These are phyloP conservation scores for Pseudopediastrum boryanum DNA, from an alignment of 139 green algal species.

Conservation along the genomic window DNA sequence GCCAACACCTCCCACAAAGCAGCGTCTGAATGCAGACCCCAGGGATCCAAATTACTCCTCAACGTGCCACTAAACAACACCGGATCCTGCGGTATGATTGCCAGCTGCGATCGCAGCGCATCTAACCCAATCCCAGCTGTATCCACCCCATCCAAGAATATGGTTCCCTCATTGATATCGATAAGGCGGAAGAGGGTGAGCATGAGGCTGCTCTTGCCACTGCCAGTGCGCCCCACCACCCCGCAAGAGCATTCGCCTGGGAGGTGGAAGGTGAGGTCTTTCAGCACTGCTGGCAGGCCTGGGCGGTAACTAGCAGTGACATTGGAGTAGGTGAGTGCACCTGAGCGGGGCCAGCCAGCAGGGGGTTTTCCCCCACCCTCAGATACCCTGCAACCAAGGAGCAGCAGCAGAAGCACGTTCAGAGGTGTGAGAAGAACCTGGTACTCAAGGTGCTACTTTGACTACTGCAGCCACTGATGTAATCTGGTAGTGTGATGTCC, in stretches of 20 bases:
- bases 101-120: conserved; percentile 72
- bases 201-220: conserved; percentile 82
- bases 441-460: too few species aligned
- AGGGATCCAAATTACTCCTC: conserved; percentile 85
- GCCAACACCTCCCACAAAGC: conserved; percentile 74
- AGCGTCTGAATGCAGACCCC: conserved; percentile 52
- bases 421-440: conserved; percentile 2
- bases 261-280: conserved; percentile 66
- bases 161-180: conserved; percentile 62
- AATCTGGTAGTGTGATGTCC: too few species aligned
- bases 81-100: conserved; percentile 76
- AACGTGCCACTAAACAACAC: conserved; percentile 85
- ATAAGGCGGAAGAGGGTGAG: conserved; percentile 87
- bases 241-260: conserved; percentile 59
- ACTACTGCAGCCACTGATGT: too few species aligned
- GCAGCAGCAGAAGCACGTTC: background rate
- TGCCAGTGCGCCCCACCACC: conserved; percentile 80
- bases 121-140: conserved; percentile 68
- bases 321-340: conserved; percentile 52
- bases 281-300: conserved; percentile 74
- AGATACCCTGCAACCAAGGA: background rate
- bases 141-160: conserved; percentile 81
- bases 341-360: conserved; percentile 67
- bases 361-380: conserved; percentile 52
- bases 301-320: conserved; percentile 76